Conservation (phyloP, 805 yeast genomes). For the Zygosaccharomyces bailii region DNA sequence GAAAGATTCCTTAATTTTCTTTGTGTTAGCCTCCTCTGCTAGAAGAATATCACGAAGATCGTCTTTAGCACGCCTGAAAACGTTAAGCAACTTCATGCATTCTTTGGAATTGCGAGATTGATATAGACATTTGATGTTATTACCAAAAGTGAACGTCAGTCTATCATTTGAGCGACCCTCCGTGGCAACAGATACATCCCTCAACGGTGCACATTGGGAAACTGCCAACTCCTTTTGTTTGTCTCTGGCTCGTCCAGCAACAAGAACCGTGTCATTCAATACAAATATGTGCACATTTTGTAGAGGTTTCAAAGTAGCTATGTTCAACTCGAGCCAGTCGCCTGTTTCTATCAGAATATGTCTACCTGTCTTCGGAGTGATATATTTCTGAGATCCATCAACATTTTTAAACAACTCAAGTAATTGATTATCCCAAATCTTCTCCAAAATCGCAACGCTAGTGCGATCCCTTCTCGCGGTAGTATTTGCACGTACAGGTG, state of each 20-base stretch:
- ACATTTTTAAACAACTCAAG: constrained; percentile 71
- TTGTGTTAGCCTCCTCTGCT: constrained; percentile 45
- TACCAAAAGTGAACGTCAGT: constrained; percentile 21
- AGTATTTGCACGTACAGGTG: constrained; percentile 21
- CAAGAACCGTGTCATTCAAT: constrained; percentile 69
- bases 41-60: constrained; percentile 56
- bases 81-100: constrained; percentile 45
- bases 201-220: constrained; percentile 73
- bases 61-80: constrained; percentile 58
- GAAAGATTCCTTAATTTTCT: constrained; percentile 44
- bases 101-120: constrained; percentile 27
- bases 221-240: constrained; percentile 53
- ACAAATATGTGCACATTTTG: constrained; percentile 73
- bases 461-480: constrained; percentile 50
- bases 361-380: constrained; percentile 73
- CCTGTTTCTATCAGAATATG: constrained; percentile 77
- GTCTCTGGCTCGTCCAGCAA: constrained; percentile 55
- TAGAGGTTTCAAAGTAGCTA: constrained; percentile 77
- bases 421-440: constrained; percentile 76
- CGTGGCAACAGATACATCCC: constrained; percentile 50
- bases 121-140: constrained; percentile 19
- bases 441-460: constrained; percentile 68
- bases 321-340: constrained; percentile 82
- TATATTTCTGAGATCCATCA: constrained; percentile 82
- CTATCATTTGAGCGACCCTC: constrained; percentile 21